These are phyloP conservation scores for Talaromyces trachyspermus DNA, from an alignment of 495 filamentous ascomycete genomes.

Conservation along the genomic window DNA sequence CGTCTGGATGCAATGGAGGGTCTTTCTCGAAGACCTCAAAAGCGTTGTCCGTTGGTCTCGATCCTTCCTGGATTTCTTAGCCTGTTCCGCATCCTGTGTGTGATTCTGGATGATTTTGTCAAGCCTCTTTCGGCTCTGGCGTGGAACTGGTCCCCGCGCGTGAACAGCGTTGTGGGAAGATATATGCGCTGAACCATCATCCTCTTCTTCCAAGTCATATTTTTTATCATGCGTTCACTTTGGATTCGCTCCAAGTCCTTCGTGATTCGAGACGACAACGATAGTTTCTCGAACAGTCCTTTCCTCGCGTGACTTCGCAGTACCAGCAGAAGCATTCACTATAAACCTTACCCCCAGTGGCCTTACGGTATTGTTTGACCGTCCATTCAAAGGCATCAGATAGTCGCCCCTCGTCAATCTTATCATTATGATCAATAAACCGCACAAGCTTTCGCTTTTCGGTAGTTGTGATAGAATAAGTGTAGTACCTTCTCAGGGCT, in stretches of 20 bases:
- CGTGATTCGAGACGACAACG: conserved; percentile 22
- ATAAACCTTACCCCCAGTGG: conserved; percentile 55
- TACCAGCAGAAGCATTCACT: conserved; percentile 87
- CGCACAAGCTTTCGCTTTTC: background rate
- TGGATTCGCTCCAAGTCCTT: conserved; percentile 31
- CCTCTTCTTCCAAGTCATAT: conserved; percentile 46
- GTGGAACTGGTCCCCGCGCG: background rate
- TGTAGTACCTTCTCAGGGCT: conserved; percentile 55
- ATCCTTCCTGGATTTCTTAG: background rate
- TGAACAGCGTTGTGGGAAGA: conserved; percentile 55
- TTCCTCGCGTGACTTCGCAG: conserved; percentile 68
- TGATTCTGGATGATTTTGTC: background rate
- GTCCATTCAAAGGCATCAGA: conserved; percentile 68
- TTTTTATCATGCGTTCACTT: conserved; percentile 46
- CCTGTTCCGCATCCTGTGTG: background rate
- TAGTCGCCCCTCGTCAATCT: conserved; percentile 58
- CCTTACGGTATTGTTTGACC: conserved; percentile 55
- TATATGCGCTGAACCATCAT: conserved; percentile 61
- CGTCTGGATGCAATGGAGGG: background rate
- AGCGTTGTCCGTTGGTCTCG: background rate
- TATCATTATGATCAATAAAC: conserved; percentile 83
- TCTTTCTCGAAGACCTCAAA: background rate
- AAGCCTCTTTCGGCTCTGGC: background rate
- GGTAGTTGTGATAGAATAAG: conserved; percentile 31
- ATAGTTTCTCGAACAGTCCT: conserved; percentile 38